These are phyloP conservation scores for Mycena kentingensis DNA, from an alignment of 768 basidiomycete genomes.

Conservation along the genomic window DNA sequence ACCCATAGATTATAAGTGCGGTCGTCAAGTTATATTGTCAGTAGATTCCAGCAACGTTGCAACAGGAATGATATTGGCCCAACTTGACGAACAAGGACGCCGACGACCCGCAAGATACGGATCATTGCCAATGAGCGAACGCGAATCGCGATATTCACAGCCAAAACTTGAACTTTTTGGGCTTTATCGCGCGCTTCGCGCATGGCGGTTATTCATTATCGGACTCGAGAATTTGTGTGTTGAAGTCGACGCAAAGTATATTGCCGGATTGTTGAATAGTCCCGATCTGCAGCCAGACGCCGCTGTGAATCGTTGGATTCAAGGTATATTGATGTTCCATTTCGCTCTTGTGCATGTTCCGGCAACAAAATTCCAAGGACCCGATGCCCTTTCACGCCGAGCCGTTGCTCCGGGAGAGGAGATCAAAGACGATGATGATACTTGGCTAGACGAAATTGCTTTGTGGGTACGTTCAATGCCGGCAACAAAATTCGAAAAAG, in stretches of 20 bases:
- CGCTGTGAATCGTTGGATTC: slow-evolving; percentile 15
- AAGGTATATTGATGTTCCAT: slow-evolving; percentile 29
- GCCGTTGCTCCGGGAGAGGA: slow-evolving; percentile 9
- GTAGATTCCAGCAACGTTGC: slow-evolving; percentile 35
- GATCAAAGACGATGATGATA: slow-evolving; percentile 25
- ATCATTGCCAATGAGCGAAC: slow-evolving; percentile 32
- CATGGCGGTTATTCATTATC: too few relatives aligned
- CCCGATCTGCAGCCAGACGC: too few relatives aligned
- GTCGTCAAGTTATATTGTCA: slow-evolving; percentile 28
- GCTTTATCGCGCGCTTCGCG: slow-evolving; percentile 10
- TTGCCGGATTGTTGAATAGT: too few relatives aligned
- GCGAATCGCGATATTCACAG: slow-evolving; percentile 23
- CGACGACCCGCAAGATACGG: slow-evolving; percentile 32
- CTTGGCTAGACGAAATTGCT: not conserved
- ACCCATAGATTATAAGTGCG: slow-evolving; percentile 34
- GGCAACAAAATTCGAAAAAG: too few relatives aligned
- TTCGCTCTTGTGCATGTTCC: slow-evolving; percentile 34
- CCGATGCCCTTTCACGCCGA: slow-evolving; percentile 32
- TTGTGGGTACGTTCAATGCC: too few relatives aligned
- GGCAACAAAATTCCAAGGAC: slow-evolving; percentile 21
- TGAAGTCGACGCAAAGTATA: too few relatives aligned
- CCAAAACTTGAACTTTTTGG: slow-evolving; percentile 32
- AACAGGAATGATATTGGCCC: slow-evolving; percentile 35
- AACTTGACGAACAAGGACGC: slow-evolving; percentile 28
- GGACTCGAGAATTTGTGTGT: too few relatives aligned